phyloP scores from a whole-genome alignment of 108 stramenopile genomes.

The Parietichytrium sp. region DNA sequence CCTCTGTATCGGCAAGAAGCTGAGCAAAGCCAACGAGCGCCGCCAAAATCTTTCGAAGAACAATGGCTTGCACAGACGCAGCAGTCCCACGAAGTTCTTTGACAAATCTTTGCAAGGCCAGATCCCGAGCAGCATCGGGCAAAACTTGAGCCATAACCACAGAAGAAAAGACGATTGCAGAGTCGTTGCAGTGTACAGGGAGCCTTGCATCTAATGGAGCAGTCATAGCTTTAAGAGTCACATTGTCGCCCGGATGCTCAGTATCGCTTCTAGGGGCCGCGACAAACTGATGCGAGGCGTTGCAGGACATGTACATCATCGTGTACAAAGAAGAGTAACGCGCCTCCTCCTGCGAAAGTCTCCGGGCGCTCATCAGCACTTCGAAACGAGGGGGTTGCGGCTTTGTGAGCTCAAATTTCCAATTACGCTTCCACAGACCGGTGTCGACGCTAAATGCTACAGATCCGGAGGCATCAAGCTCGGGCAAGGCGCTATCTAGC shows the following conservation, averaged over 20 bases:
- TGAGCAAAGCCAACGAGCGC: neutral
- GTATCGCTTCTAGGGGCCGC: too few species aligned
- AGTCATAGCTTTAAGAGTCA: too few species aligned
- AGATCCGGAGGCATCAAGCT: too few species aligned
- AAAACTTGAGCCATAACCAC: neutral
- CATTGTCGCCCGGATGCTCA: too few species aligned
- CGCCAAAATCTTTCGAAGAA: neutral
- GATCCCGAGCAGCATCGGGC: neutral
- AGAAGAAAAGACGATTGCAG: neutral
- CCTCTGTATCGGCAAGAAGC: neutral
- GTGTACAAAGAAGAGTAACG: neutral
- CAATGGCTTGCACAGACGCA: neutral
- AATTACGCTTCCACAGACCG: too few species aligned
- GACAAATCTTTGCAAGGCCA: neutral
- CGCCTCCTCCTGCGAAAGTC: neutral
- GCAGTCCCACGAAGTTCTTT: neutral
- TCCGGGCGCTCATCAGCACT: neutral
- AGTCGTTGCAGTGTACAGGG: neutral
- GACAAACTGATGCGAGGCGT: slow-evolving; percentile 20
- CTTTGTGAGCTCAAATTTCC: neutral
- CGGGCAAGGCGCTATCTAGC: too few species aligned
- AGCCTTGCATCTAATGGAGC: too few species aligned
- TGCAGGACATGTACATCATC: neutral
- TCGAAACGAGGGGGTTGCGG: neutral
- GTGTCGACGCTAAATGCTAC: too few species aligned